Percentiles rank a stretch among this genome's conserved stretches.
These are phyloP conservation scores for Solanum hybrid DNA, from an alignment of 305 asterid species.

Conservation along the genomic window DNA sequence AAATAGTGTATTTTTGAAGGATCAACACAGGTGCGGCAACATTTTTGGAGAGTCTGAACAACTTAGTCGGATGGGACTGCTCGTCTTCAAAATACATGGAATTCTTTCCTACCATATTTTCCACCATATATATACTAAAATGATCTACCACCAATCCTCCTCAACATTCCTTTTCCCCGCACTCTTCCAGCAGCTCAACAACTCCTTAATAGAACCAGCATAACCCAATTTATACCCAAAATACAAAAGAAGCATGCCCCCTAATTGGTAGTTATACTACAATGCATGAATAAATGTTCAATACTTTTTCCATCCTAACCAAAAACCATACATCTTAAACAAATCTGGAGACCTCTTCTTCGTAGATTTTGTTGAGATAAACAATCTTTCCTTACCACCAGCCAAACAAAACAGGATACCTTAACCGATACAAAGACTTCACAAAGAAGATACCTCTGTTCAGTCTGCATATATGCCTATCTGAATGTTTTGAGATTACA, in stretches of 20 bases:
- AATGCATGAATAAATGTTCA: background rate
- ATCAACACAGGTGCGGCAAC: background rate
- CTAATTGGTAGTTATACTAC: background rate
- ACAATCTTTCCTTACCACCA: background rate
- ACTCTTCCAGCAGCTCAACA: background rate
- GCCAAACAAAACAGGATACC: background rate
- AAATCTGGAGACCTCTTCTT: background rate
- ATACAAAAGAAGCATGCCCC: background rate
- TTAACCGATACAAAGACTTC: background rate
- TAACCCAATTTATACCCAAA: background rate
- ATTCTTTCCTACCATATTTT: background rate
- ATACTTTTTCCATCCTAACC: background rate
- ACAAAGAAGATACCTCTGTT: background rate
- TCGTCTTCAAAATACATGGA: background rate
- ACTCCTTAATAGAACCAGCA: background rate
- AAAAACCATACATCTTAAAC: background rate
- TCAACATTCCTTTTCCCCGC: background rate
- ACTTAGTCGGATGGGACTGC: background rate
- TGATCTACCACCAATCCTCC: background rate
- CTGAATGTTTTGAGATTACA: background rate
- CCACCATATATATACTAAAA: background rate
- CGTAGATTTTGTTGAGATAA: background rate
- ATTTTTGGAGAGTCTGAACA: background rate
- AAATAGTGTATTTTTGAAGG: background rate
- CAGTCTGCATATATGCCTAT: background rate